Base-by-base conservation (phyloP, 345 rosid species). In the Hibiscus mutabilis region DNA sequence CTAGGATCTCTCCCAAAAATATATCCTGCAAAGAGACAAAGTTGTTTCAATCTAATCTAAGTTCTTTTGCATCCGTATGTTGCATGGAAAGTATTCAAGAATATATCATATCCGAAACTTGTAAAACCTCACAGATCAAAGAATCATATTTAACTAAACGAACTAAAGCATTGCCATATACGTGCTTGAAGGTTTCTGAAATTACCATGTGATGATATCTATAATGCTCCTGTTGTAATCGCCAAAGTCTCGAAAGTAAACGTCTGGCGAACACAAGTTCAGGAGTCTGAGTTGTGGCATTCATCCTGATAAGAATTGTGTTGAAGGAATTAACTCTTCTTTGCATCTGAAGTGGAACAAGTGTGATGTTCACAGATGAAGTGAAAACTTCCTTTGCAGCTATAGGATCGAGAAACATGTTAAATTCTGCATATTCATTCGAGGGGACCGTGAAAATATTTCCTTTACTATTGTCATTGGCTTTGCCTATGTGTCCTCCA, bases 331-430 rank as follows among this genome's bases (percentile, higher is more conserved):
- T 76, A 33, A 88, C 80, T 65, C 76, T 78, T 9, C 87, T 84
- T 76, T 89, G 97, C 51, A 78, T 63, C 16, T 79, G 74, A 6
- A 90, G 89, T 10, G 98, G 98, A 64, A 90, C 75, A 65, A 94
- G 88, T 18, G 83, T 94, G 78, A 91, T 83, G 66, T 84, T 65
- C 29, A 94, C 70, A 31, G 78, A 73, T 5, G 97, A 94, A 44
- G 81, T 77, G 3, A 94, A 78, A 42, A 91, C 97, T 14, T 79
- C 78, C 73, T 88, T 87, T 40, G 96, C 95, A 46, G 97, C 96
- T 53, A 84, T 78, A 9, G 98, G 96, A 74, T 94, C 98, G 16
- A 94, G 92, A 82, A 84, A 90, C 86, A 91, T 86, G 67, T 90
- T 94, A 86, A 87, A 82, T 73, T 94, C 98, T 37, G 97, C 77